These are phyloP conservation scores for Ceratocystis colombiana DNA, from an alignment of 2,329 filamentous ascomycete genomes.

Conservation along the genomic window DNA sequence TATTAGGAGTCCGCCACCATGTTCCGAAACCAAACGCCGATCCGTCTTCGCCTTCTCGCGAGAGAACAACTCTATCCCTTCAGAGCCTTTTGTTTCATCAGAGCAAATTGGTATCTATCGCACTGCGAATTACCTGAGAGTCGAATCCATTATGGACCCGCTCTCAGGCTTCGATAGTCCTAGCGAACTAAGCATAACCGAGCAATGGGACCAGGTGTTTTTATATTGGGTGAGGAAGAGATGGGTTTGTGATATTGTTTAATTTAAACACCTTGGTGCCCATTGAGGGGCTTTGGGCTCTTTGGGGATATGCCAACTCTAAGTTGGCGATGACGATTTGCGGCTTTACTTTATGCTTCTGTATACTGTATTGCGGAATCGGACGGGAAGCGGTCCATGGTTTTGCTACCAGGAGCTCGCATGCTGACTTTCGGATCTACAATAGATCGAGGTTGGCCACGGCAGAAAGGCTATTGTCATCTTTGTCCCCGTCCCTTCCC, in stretches of 20 bases:
- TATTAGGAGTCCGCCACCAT: conserved; percentile 20
- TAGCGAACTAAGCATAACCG: conserved; percentile 18
- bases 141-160: conserved; percentile 12
- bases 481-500: conserved; percentile 99
- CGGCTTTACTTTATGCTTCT: conserved; percentile 27
- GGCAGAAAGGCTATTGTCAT: conserved; percentile 99
- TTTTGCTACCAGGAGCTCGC: conserved; percentile 59
- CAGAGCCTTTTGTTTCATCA: conserved; percentile 4
- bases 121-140: not conserved
- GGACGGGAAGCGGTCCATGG: conserved; percentile 68
- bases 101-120: not conserved
- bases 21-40: conserved; percentile 25
- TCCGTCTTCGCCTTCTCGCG: conserved; percentile 23
- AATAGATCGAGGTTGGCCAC: conserved; percentile 98
- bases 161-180: conserved; percentile 14
- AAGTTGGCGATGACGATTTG: conserved; percentile 28
- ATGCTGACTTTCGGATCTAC: conserved; percentile 59
- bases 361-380: conserved; percentile 42
- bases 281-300: conserved; percentile 16
- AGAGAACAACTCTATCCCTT: conserved; percentile 21
- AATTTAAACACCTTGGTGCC: not conserved
- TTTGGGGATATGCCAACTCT: conserved; percentile 23
- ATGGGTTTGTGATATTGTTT: not conserved
- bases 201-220: conserved; percentile 14
- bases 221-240: conserved; percentile 19